Evolutionary conservation across 257 asterid species (phyloP).

Genomic region (Lithospermum erythrorhizon): DNA sequence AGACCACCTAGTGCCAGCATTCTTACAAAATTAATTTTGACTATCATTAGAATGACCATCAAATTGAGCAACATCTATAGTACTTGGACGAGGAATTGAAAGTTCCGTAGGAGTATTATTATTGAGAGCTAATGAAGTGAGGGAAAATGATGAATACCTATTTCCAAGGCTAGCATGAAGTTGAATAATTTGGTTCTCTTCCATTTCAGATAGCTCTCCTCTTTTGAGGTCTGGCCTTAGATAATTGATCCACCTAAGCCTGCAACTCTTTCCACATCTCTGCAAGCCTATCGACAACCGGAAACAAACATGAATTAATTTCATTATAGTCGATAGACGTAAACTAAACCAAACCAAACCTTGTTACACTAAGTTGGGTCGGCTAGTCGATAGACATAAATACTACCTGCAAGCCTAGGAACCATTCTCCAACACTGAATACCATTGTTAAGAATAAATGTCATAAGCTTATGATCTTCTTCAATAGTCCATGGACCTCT

Average conservation of each 20-base stretch:
- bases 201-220: slow-evolving; percentile 42
- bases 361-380: no score
- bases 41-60: no score
- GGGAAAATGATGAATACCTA: slow-evolving; percentile 25
- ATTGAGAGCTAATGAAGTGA: not conserved
- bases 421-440: slow-evolving; percentile 57
- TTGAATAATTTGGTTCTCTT: slow-evolving; percentile 53
- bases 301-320: no score
- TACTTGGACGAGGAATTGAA: no score
- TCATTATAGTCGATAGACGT: no score
- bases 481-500: slow-evolving; percentile 69
- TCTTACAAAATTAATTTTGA: no score
- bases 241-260: slow-evolving; percentile 57
- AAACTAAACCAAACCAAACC: no score
- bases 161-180: slow-evolving; percentile 70
- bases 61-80: no score
- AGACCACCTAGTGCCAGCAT: no score
- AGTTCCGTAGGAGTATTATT: no score
- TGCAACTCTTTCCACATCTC: slow-evolving; percentile 65
- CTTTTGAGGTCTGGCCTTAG: slow-evolving; percentile 59
- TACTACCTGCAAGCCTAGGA: slow-evolving; percentile 58
- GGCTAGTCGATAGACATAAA: no score
- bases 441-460: slow-evolving; percentile 46
- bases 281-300: slow-evolving; percentile 21
- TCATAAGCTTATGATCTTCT: slow-evolving; percentile 54